These are phyloP conservation scores for Eucalyptus viminalis DNA, from an alignment of 345 rosid species.

Conservation along the genomic window DNA sequence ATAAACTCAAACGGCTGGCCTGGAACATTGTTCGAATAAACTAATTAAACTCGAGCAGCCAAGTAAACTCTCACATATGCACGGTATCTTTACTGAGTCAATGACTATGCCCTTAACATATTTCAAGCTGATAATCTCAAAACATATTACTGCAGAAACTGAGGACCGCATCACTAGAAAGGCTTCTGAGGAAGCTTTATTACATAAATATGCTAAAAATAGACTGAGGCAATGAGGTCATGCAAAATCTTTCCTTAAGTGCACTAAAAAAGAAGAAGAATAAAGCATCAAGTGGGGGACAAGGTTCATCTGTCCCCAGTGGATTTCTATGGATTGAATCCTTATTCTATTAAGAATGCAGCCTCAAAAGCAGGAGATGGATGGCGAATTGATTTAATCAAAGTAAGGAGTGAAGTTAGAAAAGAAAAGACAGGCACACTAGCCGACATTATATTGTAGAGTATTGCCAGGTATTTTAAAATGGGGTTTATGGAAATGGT, in stretches of 20 bases:
- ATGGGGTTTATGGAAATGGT: background rate
- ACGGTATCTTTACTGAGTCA: background rate
- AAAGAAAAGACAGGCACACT: background rate
- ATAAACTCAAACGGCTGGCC: background rate
- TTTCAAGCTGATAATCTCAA: background rate
- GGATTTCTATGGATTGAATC: conserved; percentile 1
- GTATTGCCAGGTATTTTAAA: background rate
- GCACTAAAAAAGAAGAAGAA: background rate
- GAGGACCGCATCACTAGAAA: background rate
- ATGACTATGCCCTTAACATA: background rate
- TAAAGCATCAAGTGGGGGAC: conserved; percentile 6
- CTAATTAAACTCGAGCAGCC: background rate
- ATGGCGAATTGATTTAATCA: background rate
- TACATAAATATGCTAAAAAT: conserved; percentile 13
- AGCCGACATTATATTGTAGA: background rate
- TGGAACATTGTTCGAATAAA: background rate
- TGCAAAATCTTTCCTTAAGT: background rate
- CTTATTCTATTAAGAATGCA: background rate
- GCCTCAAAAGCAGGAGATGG: conserved; percentile 12
- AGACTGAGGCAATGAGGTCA: background rate
- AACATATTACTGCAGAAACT: background rate
- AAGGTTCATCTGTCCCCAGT: conserved; percentile 15
- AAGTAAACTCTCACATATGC: background rate
- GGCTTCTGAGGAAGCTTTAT: background rate
- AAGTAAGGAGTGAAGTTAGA: background rate